These are phyloP conservation scores for Malus fusca DNA, from an alignment of 306 rosid species.

Conservation along the genomic window DNA sequence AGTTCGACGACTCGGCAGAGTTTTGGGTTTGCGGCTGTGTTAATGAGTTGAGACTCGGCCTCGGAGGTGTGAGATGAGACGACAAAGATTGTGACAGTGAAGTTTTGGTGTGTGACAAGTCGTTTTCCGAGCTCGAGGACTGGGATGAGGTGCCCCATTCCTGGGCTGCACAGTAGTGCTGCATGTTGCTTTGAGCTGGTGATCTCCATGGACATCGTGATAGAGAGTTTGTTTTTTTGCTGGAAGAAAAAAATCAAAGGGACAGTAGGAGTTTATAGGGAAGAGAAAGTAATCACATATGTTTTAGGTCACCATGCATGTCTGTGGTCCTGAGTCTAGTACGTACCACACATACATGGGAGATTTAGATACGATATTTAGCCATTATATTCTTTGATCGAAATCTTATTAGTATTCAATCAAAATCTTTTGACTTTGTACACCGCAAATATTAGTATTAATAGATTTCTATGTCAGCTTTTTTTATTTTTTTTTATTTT, in stretches of 20 bases:
- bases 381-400: too few relatives aligned
- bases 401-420: too few relatives aligned
- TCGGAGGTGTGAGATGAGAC: conserved; percentile 22
- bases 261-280: not conserved
- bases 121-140: conserved; percentile 38
- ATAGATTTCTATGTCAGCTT: too few relatives aligned
- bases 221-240: not conserved
- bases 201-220: not conserved
- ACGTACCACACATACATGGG: not conserved
- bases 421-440: too few relatives aligned
- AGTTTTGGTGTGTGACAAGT: conserved; percentile 22
- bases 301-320: not conserved
- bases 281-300: not conserved
- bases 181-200: conserved; percentile 8
- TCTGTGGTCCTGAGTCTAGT: not conserved
- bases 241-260: not conserved
- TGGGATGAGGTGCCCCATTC: conserved; percentile 47
- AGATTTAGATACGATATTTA: too few relatives aligned
- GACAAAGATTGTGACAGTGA: conserved; percentile 36
- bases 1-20: conserved; percentile 25
- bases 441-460: too few relatives aligned
- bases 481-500: too few relatives aligned
- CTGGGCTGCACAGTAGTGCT: conserved; percentile 42
- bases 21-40: conserved; percentile 1
- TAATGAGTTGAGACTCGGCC: conserved; percentile 15